A percentile compares a stretch with the other conserved stretches of the same genome.
phyloP scores from a whole-genome alignment of 2,329 filamentous ascomycete species.

The Pseudogymnoascus sp. region DNA sequence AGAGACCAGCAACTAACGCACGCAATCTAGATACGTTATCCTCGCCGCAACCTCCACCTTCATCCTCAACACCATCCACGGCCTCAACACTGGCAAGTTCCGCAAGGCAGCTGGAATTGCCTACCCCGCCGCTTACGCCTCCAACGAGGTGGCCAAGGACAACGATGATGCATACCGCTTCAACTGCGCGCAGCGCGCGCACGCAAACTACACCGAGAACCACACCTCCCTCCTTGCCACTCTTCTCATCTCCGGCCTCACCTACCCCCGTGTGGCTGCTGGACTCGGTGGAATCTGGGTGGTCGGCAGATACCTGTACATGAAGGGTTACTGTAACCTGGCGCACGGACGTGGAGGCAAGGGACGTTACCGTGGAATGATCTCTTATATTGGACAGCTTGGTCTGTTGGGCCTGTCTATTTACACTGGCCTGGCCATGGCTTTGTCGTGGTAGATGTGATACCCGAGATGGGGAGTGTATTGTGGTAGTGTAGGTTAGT shows the following conservation, averaged over 20 bases:
- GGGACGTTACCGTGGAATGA: slow-evolving; percentile 21
- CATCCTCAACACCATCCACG: slow-evolving; percentile 51
- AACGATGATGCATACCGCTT: slow-evolving; percentile 48
- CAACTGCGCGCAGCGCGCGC: slow-evolving; percentile 60
- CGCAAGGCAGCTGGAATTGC: slow-evolving; percentile 47
- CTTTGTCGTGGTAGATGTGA: slow-evolving; percentile 20
- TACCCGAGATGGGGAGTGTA: background rate
- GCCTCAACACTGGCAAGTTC: slow-evolving; percentile 37
- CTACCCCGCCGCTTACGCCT: slow-evolving; percentile 54
- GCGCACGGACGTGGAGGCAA: slow-evolving; percentile 15
- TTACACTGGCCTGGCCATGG: slow-evolving; percentile 21
- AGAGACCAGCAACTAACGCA: background rate
- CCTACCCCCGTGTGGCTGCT: slow-evolving; percentile 45
- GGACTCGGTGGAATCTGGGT: slow-evolving; percentile 46
- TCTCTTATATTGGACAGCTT: slow-evolving; percentile 21
- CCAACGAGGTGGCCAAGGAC: slow-evolving; percentile 45
- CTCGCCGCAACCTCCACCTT: slow-evolving; percentile 49
- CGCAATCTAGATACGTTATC: slow-evolving; percentile 49
- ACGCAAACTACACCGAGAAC: slow-evolving; percentile 59
- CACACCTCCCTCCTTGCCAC: slow-evolving; percentile 44
- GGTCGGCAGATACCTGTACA: slow-evolving; percentile 46
- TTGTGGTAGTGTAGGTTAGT: background rate
- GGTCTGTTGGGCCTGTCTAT: slow-evolving; percentile 21
- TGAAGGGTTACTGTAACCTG: slow-evolving; percentile 41
- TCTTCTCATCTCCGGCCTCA: slow-evolving; percentile 49